phyloP scores from a whole-genome alignment of 2,329 filamentous ascomycete species.

The Alternaria incomplexa region DNA sequence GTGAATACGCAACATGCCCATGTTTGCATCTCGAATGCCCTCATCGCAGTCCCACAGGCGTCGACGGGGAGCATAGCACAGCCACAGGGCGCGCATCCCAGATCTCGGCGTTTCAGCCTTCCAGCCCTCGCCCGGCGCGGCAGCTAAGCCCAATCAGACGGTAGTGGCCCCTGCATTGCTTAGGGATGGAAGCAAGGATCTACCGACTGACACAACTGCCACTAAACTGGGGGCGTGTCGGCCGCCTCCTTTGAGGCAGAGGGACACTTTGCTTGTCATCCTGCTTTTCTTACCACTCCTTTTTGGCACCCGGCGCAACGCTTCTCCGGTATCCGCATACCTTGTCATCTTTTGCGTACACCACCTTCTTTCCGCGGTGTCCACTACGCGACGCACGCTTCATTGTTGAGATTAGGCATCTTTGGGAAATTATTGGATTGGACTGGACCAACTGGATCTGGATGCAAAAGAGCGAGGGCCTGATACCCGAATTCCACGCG shows the following conservation, averaged over 20 bases:
- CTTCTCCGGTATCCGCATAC: neutral
- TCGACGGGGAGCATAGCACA: neutral
- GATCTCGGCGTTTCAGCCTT: neutral
- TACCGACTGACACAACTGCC: neutral
- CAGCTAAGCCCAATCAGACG: neutral
- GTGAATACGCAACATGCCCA: neutral
- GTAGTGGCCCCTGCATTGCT: neutral
- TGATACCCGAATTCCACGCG: neutral
- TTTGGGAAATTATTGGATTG: neutral
- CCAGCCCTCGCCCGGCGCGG: neutral
- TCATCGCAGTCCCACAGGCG: neutral
- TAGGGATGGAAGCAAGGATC: neutral
- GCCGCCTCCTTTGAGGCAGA: neutral
- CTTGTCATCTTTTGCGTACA: neutral
- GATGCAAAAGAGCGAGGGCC: neutral
- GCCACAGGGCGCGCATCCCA: neutral
- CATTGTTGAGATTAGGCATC: neutral
- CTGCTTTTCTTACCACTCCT: neutral
- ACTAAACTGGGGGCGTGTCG: slow-evolving; percentile 1
- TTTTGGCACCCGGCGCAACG: neutral
- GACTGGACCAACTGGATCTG: neutral
- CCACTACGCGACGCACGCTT: neutral
- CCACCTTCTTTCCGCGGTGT: neutral
- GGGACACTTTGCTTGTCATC: neutral
- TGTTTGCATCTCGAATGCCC: neutral